Base-by-base conservation (phyloP, 2,329 filamentous ascomycete genomes). In the Curvularia lunata region DNA sequence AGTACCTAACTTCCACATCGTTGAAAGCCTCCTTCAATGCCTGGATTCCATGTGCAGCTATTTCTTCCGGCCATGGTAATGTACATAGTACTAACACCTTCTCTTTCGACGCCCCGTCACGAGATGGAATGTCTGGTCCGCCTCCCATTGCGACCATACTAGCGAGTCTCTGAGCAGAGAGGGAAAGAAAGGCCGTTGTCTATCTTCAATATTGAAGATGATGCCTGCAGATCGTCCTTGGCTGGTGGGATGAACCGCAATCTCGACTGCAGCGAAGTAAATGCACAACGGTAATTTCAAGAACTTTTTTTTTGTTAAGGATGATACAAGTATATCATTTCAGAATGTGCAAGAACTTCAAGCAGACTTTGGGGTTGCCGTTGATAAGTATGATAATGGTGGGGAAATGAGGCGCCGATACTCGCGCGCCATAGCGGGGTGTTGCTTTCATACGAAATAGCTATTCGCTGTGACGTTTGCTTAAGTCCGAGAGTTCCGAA, bases 101-200 rank as follows among this genome's bases (percentile, higher is more conserved):
- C 48, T 62, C 50, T 56, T 59, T 62, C 46, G 74, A 54, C 75
- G 70, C 58, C 78, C 41, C 21, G 23, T 8, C n/a, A 38, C 53
- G 57, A 13, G 56, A 50, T 18, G 72, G 70, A 21, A 60, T 38
- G 47, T 70, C 71, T 49, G 73, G 65, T 51, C 78, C 80, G 56
- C 80, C 81, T 19, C 81, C 81, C 81, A 84, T 83, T 47, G 62
- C 75, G 55, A 66, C 64, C 69, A 72, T 73, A 25, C 50, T 55
- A 41, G 41, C 41, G 37, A 41, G 1, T 3, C 34, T 23, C 18
- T 16, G 4, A 18, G 34, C 32, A 27, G 27, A 28, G 37, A 41
- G 10, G 23, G 25, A 25, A 19, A 19, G 25, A 30, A 8, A 12
- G 19, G 25, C 25, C 28, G 9, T 30, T 30, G n/a, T 30, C 30